Evolutionary conservation across 352 stramenopile species (phyloP).

Genomic region (Pythium folliculosum): DNA sequence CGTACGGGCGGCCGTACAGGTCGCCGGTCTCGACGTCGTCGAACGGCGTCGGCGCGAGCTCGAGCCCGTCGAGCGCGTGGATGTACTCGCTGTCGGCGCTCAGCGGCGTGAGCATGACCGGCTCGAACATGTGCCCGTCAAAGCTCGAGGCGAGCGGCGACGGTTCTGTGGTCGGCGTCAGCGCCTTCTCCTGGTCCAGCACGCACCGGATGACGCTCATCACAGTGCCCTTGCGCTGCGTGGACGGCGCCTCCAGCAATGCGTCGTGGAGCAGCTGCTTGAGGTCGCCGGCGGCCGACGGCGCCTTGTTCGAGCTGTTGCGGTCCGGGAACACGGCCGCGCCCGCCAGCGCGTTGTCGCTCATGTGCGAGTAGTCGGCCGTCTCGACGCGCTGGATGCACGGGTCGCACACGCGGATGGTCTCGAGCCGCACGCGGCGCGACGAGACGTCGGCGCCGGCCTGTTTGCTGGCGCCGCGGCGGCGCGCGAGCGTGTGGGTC

Average conservation of each 20-base stretch:
- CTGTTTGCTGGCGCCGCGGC: not conserved
- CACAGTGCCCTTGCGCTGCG: conserved; percentile 37
- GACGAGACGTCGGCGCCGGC: not conserved
- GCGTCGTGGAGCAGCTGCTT: conserved; percentile 45
- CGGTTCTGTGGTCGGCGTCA: not conserved
- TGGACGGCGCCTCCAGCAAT: conserved; percentile 30
- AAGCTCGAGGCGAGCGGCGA: not conserved
- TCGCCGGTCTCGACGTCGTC: conserved; percentile 36
- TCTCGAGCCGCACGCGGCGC: conserved; percentile 21
- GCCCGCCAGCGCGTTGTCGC: conserved; percentile 24
- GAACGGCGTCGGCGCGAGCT: conserved; percentile 5
- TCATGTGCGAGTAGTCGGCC: conserved; percentile 46
- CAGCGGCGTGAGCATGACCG: conserved; percentile 19
- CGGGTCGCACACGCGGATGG: conserved; percentile 51
- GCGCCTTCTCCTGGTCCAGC: conserved; percentile 41
- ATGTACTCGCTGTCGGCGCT: conserved; percentile 21
- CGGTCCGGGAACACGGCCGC: conserved; percentile 33
- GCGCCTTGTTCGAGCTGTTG: not conserved
- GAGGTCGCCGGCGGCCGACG: conserved; percentile 29
- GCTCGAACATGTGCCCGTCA: not conserved
- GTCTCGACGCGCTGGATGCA: conserved; percentile 58
- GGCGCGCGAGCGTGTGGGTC: not conserved
- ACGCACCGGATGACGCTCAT: conserved; percentile 56
- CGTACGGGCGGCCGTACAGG: conserved; percentile 45
- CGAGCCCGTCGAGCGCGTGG: conserved; percentile 18